phyloP scores from a whole-genome alignment of 2,329 filamentous ascomycete species.

The Aphanocladium album region DNA sequence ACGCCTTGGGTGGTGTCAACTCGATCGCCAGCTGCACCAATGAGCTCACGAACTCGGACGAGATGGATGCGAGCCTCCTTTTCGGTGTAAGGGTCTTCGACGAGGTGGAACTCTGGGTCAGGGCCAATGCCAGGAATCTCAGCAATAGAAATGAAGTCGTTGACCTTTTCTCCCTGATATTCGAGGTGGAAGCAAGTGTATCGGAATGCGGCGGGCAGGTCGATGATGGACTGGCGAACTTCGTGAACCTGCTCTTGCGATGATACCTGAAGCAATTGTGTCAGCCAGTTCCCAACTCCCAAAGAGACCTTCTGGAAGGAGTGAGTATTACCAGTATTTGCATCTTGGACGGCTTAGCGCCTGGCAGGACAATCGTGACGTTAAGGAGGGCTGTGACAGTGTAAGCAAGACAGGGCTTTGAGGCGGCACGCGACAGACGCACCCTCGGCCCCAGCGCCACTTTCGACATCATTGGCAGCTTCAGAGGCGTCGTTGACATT shows the following conservation, averaged over 20 bases:
- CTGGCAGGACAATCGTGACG: conserved; percentile 75
- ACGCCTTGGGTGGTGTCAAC: conserved; percentile 84
- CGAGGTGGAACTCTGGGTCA: conserved; percentile 72
- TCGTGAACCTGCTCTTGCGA: conserved; percentile 96
- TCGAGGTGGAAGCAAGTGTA: conserved; percentile 99
- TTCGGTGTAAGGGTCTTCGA: conserved; percentile 96
- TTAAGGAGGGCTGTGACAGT: conserved; percentile 46
- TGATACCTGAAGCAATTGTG: conserved; percentile 57
- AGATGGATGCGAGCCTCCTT: conserved; percentile 96
- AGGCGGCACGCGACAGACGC: conserved; percentile 13
- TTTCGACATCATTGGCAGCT: conserved; percentile 23
- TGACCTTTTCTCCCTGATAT: conserved; percentile 81
- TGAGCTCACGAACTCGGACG: conserved; percentile 83
- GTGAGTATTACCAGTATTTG: conserved; percentile 68
- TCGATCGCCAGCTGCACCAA: conserved; percentile 85
- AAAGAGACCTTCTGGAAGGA: conserved; percentile 15
- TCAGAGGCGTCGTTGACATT: conserved; percentile 22
- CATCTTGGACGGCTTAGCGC: conserved; percentile 66
- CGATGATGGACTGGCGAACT: conserved; percentile 92
- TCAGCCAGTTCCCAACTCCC: conserved; percentile 1
- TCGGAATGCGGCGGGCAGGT: conserved; percentile 86
- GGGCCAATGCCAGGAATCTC: conserved; percentile 76
- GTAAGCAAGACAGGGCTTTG: conserved; percentile 17
- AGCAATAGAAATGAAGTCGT: conserved; percentile 89
- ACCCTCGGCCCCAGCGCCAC: conserved; percentile 31